Conservation (phyloP, 495 filamentous ascomycete species). For the Penicillium lividum region DNA sequence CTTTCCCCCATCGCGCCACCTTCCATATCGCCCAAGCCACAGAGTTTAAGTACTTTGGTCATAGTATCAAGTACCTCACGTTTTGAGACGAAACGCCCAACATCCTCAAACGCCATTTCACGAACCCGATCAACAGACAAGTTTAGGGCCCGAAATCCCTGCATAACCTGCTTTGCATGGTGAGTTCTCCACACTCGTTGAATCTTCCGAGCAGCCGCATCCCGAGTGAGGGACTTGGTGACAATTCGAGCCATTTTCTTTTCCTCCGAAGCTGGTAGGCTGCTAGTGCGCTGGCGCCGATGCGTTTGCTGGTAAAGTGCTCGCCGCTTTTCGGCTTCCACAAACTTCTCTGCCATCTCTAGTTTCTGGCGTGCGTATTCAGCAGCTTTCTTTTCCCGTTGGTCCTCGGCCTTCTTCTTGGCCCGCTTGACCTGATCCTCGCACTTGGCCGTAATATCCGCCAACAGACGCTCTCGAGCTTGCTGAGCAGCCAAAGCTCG, state of each 20-base stretch:
- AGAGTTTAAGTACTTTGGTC: conserved; percentile 70
- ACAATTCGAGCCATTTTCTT: conserved; percentile 47
- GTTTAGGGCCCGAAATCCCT: conserved; percentile 66
- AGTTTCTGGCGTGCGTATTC: conserved; percentile 72
- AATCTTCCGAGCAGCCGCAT: conserved; percentile 69
- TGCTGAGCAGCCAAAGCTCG: conserved; percentile 86
- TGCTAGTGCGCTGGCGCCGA: conserved; percentile 65
- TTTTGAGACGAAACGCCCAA: conserved; percentile 74
- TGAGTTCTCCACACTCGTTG: conserved; percentile 75
- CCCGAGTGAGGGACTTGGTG: conserved; percentile 54
- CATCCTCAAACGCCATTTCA: conserved; percentile 77
- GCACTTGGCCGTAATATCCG: conserved; percentile 90
- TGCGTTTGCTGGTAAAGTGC: conserved; percentile 54
- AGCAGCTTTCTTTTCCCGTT: conserved; percentile 85
- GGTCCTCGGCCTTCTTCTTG: conserved; percentile 89
- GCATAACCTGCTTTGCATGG: conserved; percentile 59
- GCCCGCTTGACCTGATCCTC: conserved; percentile 93
- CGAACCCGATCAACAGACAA: conserved; percentile 73
- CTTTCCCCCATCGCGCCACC: conserved; percentile 69
- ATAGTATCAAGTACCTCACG: conserved; percentile 70
- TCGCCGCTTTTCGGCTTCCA: conserved; percentile 78
- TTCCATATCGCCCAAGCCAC: conserved; percentile 71
- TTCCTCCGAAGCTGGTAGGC: conserved; percentile 58
- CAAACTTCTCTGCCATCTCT: conserved; percentile 87
- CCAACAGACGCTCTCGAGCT: conserved; percentile 85